phyloP scores from a whole-genome alignment of 352 stramenopile genomes.

The Phytophthora sp. region DNA sequence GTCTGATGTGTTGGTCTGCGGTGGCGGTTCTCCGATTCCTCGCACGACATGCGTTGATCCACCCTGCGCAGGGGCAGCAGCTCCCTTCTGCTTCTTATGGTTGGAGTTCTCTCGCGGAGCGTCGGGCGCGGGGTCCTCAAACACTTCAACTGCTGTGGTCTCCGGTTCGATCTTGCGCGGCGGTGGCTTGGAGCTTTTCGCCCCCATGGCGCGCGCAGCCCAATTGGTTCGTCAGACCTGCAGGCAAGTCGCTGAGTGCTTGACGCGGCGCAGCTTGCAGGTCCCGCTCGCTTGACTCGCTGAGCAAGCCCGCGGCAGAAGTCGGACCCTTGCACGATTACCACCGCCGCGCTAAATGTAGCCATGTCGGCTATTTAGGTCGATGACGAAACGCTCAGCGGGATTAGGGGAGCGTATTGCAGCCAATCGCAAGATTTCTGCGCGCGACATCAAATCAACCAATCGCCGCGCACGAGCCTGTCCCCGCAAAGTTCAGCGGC shows the following conservation, averaged over 20 bases:
- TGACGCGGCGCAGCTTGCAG: neutral
- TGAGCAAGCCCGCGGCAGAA: neutral
- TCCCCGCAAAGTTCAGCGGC: constrained; percentile 28
- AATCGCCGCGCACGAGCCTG: constrained; percentile 4
- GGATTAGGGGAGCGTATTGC: too few species aligned
- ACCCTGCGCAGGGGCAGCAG: neutral
- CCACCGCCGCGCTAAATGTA: constrained; percentile 20
- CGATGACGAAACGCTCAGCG: constrained; percentile 7
- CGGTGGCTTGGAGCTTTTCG: constrained; percentile 61
- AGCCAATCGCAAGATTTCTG: too few species aligned
- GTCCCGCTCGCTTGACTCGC: neutral
- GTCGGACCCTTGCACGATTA: neutral
- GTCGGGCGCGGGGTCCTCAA: constrained; percentile 13
- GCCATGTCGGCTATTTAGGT: constrained; percentile 14
- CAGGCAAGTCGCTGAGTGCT: neutral
- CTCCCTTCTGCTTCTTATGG: constrained; percentile 10
- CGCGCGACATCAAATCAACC: constrained; percentile 2
- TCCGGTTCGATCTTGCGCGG: constrained; percentile 28
- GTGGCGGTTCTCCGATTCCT: neutral
- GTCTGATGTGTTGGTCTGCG: neutral
- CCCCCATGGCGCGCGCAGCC: constrained; percentile 46
- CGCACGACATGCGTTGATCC: constrained; percentile 5
- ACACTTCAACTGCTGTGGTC: constrained; percentile 26
- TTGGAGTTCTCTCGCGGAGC: neutral
- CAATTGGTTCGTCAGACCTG: constrained; percentile 1